Percentiles rank a stretch among this genome's conserved stretches.
These are phyloP conservation scores for Lomentospora prolificans DNA, from an alignment of 2,329 filamentous ascomycete genomes.

Conservation along the genomic window DNA sequence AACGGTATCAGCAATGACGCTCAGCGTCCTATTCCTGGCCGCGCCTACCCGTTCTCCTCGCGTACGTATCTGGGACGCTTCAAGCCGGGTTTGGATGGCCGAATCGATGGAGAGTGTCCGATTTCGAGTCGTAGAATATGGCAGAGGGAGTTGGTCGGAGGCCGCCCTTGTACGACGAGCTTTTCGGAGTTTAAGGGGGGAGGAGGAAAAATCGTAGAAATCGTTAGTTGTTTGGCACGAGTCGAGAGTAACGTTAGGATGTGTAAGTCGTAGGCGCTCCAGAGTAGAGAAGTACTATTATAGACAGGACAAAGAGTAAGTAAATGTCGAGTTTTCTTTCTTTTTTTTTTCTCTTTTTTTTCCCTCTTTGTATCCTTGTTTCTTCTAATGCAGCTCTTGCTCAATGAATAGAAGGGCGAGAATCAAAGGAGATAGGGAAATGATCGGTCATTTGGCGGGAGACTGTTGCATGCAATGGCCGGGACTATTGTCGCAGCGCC, in stretches of 20 bases:
- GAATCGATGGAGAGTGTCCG: slow-evolving; percentile 6
- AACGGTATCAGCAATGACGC: slow-evolving; percentile 28
- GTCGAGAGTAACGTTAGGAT: slow-evolving; percentile 21
- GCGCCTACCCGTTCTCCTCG: neutral
- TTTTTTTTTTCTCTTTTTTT: neutral
- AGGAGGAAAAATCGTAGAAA: slow-evolving; percentile 6
- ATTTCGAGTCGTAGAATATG: slow-evolving; percentile 3
- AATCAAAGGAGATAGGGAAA: neutral
- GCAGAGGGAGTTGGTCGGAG: neutral
- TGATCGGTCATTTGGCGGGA: neutral
- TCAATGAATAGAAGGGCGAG: neutral
- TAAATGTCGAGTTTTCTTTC: neutral
- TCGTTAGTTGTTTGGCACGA: slow-evolving; percentile 11
- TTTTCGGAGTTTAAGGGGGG: slow-evolving; percentile 1
- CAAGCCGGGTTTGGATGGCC: neutral
- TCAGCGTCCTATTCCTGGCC: neutral
- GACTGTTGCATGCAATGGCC: neutral
- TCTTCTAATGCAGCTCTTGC: neutral
- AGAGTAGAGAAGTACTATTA: slow-evolving; percentile 64
- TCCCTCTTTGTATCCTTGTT: neutral
- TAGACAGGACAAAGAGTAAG: slow-evolving; percentile 6
- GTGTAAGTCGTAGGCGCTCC: slow-evolving; percentile 57
- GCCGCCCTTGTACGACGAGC: neutral
- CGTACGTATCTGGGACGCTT: neutral
- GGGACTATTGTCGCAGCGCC: neutral